phyloP scores from a whole-genome alignment of 2,329 filamentous ascomycete species.

The Pezicula rhizophila region DNA sequence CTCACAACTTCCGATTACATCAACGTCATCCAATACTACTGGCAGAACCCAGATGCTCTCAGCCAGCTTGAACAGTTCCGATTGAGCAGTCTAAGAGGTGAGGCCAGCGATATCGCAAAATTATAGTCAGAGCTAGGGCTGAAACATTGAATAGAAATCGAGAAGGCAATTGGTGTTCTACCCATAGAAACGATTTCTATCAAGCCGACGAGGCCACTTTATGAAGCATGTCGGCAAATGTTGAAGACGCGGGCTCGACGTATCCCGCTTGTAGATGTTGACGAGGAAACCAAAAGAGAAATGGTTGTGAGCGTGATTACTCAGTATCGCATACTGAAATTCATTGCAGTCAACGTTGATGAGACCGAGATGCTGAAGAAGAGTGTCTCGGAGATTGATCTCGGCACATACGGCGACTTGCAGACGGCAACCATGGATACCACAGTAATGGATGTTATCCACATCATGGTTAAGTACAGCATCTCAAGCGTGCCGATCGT shows the following conservation, averaged over 20 bases:
- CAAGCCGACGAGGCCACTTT: conserved; percentile 81
- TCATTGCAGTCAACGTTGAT: conserved; percentile 89
- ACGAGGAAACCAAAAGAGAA: conserved; percentile 86
- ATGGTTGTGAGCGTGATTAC: conserved; percentile 96
- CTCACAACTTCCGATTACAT: conserved; percentile 96
- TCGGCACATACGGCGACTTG: conserved; percentile 79
- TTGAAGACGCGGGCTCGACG: conserved; percentile 85
- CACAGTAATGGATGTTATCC: conserved; percentile 89
- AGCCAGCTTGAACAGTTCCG: conserved; percentile 90
- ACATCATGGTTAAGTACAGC: conserved; percentile 84
- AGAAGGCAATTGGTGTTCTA: conserved; percentile 83
- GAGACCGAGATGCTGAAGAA: conserved; percentile 83
- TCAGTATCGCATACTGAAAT: conserved; percentile 97
- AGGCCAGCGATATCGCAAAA: conserved; percentile 14
- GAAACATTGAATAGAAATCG: conserved; percentile 62
- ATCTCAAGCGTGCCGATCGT: conserved; percentile 94
- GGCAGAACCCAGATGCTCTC: conserved; percentile 88
- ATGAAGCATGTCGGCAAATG: conserved; percentile 94
- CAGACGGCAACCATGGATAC: conserved; percentile 83
- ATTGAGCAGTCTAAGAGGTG: conserved; percentile 85
- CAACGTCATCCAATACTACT: conserved; percentile 98
- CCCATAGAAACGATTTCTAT: conserved; percentile 96
- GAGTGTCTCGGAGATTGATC: conserved; percentile 72
- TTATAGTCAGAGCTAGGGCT: conserved; percentile 9
- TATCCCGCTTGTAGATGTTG: conserved; percentile 88